Base-by-base conservation (phyloP, 495 filamentous ascomycete species). In the Penicillium lividum region DNA sequence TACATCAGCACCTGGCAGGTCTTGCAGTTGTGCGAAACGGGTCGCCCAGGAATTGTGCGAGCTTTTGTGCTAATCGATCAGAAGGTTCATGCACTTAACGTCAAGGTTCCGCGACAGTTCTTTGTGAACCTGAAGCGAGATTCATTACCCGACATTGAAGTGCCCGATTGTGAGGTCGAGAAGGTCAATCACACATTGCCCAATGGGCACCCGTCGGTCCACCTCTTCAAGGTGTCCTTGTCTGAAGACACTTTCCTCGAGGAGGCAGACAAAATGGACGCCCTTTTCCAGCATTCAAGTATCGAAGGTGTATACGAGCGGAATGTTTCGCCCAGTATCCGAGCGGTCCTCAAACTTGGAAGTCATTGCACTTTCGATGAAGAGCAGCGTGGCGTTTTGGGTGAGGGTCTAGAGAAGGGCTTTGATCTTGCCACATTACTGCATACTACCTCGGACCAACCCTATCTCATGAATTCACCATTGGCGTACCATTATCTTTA, bases 241-340 rank as follows among this genome's bases (percentile, higher is more conserved):
- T 81, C 91, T 0, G 94, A 99, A 68, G 89, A 94, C 44, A 81
- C 88, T 4, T 99, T 92, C 71, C 82, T 97, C 38, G 82, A 84
- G 44, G 90, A 98, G 65, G 77, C 87, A 0, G 84, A 91, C 47
- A 93, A 94, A 67, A 86, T 99, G 47, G 82, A 86, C 16, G 70
- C 84, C 7, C 79, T 98, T 13, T 91, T 96, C 75, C 89, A 93
- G 59, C 94, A 99, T 70, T 86, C 91, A 0, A 97, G 91, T 66
- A 89, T 98, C 5, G 94, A 99, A 70, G 94, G 95, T 28, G 89
- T 98, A 15, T 99, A 99, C 68, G 95, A 99, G 68, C 93, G 88
- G 68, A 88, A 96, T 58, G 80, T 99, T 5, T 91, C 95, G 8
- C 77, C 96, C 31, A 89, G 88, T 57, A 77, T 93, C 29, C 83